Base-by-base conservation (phyloP, 2,329 filamentous ascomycete species). In the Colletotrichum tofieldiae region DNA sequence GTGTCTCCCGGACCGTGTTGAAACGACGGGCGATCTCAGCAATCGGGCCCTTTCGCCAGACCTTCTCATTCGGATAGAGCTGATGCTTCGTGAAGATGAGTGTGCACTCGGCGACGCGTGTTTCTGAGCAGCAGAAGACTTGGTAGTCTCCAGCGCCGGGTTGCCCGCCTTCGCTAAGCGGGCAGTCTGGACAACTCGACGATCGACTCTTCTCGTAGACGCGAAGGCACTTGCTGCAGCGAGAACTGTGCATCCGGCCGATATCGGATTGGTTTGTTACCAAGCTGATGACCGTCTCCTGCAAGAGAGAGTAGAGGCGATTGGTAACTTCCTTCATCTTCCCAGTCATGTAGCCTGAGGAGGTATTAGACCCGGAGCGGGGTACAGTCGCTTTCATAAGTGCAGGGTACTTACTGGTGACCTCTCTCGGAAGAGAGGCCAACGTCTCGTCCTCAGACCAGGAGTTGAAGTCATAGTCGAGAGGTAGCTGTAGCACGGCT, bases 81-180 rank as follows among this genome's bases (percentile, higher is more conserved):
- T 60, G 56, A 1, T 35, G 14, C 45, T 62, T 62, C 8, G n/a
- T 20, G 18, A 62, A 51, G 20, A 62, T 62, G n/a, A 26, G 7
- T 14, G 45, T 51, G 43, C 59, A 61, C n/a, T 61, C 59, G n/a
- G 41, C 59, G 6, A 62, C 59, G n/a, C 59, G n/a, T 23, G 59
- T 64, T 20, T 54, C 35, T 16, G 29, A 32, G 14, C 35, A 43
- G n/a, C 37, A 64, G 18, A 64, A 52, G 3, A 43, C 18, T 16
- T 35, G 47, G 4, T 39, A 32, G 18, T 54, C 47, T 41, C 18
- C 3, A 8, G 8, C 61, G 6, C 43, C n/a, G 35, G 32, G 32
- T 5, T 23, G 2, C 18, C 52, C 6, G 1, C 32, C 32, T 20
- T 32, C 5, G 29, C 8, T 0, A 18, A 6, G 23, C 8, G 23